Evolutionary conservation across 768 basidiomycete genomes (phyloP).

Genomic region (Tylopilus plumbeoviolaceoides): DNA sequence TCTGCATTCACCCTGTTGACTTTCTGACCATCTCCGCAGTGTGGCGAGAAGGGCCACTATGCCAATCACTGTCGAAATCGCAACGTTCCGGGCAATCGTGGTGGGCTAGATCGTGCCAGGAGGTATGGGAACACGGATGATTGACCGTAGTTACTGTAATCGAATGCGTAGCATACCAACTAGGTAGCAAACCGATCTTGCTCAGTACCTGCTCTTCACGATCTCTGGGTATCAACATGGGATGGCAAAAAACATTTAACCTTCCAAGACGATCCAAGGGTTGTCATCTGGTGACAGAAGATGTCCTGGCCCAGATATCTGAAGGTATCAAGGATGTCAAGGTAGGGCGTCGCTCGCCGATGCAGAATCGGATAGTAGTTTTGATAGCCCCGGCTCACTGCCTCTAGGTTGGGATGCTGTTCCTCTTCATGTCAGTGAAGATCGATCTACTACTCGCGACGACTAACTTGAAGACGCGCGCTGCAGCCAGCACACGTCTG

Average conservation of each 20-base stretch:
- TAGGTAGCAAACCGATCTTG: not conserved
- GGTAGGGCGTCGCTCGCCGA: conserved; percentile 33
- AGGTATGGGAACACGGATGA: conserved; percentile 30
- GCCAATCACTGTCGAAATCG: conserved; percentile 91
- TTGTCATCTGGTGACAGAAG: conserved; percentile 82
- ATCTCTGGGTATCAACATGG: conserved; percentile 46
- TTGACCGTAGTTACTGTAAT: conserved; percentile 8
- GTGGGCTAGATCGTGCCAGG: conserved; percentile 60
- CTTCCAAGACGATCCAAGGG: conserved; percentile 53
- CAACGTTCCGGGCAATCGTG: conserved; percentile 88
- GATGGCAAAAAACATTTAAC: conserved; percentile 85
- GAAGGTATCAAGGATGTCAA: conserved; percentile 66
- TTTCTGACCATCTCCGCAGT: conserved; percentile 41
- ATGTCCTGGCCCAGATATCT: conserved; percentile 61
- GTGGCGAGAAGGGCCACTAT: conserved; percentile 91
- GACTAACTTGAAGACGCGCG: conserved; percentile 29
- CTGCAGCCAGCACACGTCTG: conserved; percentile 68
- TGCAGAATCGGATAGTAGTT: not conserved
- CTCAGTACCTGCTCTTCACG: not conserved
- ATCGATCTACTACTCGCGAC: not conserved
- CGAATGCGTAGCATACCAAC: not conserved
- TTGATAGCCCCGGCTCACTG: not conserved
- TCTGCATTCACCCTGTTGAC: not conserved
- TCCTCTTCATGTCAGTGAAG: conserved; percentile 73
- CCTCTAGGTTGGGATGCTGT: conserved; percentile 76